phyloP scores from a whole-genome alignment of 2,329 filamentous ascomycete genomes.

The Fusarium sp. region DNA sequence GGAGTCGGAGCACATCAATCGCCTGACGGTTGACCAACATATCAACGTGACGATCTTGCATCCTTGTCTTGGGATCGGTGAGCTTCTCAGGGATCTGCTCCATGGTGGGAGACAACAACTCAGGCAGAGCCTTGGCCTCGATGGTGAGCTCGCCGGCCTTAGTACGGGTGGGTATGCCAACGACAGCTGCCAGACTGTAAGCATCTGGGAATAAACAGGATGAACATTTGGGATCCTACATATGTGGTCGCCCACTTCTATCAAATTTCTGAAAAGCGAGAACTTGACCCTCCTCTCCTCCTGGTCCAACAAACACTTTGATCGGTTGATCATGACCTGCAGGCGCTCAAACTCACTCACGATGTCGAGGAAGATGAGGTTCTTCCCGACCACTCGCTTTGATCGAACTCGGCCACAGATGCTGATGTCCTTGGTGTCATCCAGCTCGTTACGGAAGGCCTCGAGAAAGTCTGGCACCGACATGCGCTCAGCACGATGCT shows the following conservation, averaged over 20 bases:
- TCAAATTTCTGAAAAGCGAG: conserved; percentile 71
- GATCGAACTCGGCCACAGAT: conserved; percentile 76
- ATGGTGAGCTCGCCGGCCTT: conserved; percentile 82
- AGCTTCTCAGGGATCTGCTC: conserved; percentile 81
- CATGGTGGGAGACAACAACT: conserved; percentile 80
- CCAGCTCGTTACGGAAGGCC: conserved; percentile 43
- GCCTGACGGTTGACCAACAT: conserved; percentile 80
- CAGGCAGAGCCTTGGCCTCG: conserved; percentile 74
- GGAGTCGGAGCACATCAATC: conserved; percentile 77
- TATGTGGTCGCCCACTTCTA: conserved; percentile 86
- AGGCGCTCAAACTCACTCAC: conserved; percentile 77
- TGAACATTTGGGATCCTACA: conserved; percentile 66
- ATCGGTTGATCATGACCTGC: conserved; percentile 81
- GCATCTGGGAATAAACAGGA: conserved; percentile 32
- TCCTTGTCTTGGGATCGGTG: conserved; percentile 76
- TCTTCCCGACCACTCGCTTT: conserved; percentile 77
- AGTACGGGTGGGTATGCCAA: conserved; percentile 77
- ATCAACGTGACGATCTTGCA: conserved; percentile 85
- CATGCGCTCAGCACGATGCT: conserved; percentile 42
- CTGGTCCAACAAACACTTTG: conserved; percentile 55
- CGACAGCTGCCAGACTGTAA: conserved; percentile 66
- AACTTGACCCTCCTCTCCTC: conserved; percentile 58
- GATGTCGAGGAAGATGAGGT: conserved; percentile 87
- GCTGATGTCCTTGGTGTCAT: conserved; percentile 45
- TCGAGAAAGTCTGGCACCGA: conserved; percentile 52